Conservation (phyloP, 805 yeast species). For the Pichia insulana region DNA sequence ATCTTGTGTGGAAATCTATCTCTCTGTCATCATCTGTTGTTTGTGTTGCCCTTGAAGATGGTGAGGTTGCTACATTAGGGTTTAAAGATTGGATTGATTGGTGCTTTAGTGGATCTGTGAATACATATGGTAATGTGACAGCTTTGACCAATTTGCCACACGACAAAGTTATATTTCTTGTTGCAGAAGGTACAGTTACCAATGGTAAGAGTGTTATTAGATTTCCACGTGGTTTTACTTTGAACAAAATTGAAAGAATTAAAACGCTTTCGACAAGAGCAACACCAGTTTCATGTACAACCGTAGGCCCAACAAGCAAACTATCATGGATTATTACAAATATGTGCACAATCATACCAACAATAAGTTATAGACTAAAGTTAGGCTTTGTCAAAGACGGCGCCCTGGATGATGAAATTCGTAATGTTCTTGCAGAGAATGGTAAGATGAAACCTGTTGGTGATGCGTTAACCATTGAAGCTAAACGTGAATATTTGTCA, state of each 20-base stretch:
- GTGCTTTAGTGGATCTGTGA: constrained; percentile 11
- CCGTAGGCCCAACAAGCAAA: constrained; percentile 22
- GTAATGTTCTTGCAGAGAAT: constrained; percentile 29
- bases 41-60: constrained; percentile 14
- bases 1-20: constrained; percentile 27
- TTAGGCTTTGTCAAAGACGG: constrained; percentile 18
- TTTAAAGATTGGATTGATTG: constrained; percentile 6
- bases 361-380: constrained; percentile 8
- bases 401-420: constrained; percentile 12
- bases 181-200: constrained; percentile 79
- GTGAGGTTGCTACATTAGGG: constrained; percentile 6
- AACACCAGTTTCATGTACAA: constrained; percentile 29
- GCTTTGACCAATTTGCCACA: constrained; percentile 6
- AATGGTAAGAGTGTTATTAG: constrained; percentile 74
- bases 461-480: constrained; percentile 31
- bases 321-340: constrained; percentile 10
- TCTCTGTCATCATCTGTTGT: constrained; percentile 12
- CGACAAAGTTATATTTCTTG: constrained; percentile 38
- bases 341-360: constrained; percentile 3
- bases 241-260: constrained; percentile 8
- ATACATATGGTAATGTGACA: constrained; percentile 1
- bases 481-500: constrained; percentile 36
- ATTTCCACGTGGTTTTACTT: constrained; percentile 29
- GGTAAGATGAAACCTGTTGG: constrained; percentile 46
- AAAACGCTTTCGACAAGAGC: constrained; percentile 31